Evolutionary conservation across 225 moss, liverwort and hornwort species (phyloP).

Genomic region (Antitrichia curtipendula): DNA sequence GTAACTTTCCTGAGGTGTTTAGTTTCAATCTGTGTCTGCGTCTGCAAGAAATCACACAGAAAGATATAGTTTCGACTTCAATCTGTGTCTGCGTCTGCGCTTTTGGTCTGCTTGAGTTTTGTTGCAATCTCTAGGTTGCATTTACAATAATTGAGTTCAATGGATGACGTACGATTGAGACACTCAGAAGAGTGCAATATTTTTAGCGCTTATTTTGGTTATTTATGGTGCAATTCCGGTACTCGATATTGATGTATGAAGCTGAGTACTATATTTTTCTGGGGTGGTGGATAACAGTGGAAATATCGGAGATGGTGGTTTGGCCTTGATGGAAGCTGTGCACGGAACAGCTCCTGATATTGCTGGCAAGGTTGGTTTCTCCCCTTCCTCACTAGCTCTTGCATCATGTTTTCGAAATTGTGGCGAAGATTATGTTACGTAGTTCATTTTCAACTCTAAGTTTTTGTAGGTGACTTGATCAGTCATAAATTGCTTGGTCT

Average conservation of each 20-base stretch:
- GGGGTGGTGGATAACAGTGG: constrained; percentile 42
- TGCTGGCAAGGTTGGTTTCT: constrained; percentile 67
- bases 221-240: background rate
- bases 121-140: background rate
- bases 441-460: background rate
- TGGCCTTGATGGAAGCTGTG: constrained; percentile 96
- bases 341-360: constrained; percentile 98
- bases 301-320: constrained; percentile 70
- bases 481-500: background rate
- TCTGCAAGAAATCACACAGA: background rate
- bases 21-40: background rate
- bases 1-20: background rate
- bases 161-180: background rate
- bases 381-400: background rate
- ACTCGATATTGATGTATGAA: background rate
- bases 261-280: background rate
- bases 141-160: background rate
- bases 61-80: background rate
- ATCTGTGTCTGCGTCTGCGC: background rate
- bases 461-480: background rate
- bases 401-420: background rate
- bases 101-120: background rate
- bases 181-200: background rate
- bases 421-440: background rate
- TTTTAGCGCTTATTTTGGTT: background rate